These are phyloP conservation scores for Cercospora sp. DNA, from an alignment of 2,329 filamentous ascomycete species.

Conservation along the genomic window DNA sequence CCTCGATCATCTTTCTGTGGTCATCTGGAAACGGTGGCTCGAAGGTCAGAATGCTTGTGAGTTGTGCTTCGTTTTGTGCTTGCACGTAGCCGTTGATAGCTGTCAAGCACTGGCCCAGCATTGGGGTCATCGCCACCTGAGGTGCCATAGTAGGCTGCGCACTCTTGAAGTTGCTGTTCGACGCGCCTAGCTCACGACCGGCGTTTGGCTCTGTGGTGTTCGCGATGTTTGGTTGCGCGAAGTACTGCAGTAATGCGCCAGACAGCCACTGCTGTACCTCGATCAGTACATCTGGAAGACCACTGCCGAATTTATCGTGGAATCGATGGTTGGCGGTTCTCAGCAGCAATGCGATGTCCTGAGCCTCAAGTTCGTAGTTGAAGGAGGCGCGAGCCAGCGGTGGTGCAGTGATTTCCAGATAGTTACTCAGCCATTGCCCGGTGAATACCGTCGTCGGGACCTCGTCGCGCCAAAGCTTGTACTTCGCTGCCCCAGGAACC, in stretches of 20 bases:
- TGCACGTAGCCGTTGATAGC: constrained; percentile 64
- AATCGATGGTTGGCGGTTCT: background rate
- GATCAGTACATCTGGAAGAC: background rate
- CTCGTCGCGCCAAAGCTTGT: background rate
- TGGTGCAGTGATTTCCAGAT: background rate
- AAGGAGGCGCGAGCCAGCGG: background rate
- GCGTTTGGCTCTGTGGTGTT: background rate
- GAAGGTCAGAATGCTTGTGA: constrained; percentile 71
- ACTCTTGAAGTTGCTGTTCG: background rate
- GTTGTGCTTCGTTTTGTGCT: constrained; percentile 61
- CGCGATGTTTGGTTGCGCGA: background rate
- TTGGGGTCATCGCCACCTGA: constrained; percentile 15
- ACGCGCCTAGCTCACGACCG: background rate
- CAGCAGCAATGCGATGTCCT: background rate
- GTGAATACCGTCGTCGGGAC: background rate
- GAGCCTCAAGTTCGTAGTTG: background rate
- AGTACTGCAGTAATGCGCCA: background rate
- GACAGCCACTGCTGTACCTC: constrained; percentile 14
- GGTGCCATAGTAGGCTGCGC: constrained; percentile 12
- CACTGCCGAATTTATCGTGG: background rate
- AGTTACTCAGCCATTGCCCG: background rate
- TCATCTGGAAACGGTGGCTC: constrained; percentile 68
- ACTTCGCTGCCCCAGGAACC: background rate
- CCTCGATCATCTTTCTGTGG: constrained; percentile 67
- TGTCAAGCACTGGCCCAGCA: constrained; percentile 65